phyloP scores from a whole-genome alignment of 2,329 filamentous ascomycete species.

The Blumeriella jaapii region DNA sequence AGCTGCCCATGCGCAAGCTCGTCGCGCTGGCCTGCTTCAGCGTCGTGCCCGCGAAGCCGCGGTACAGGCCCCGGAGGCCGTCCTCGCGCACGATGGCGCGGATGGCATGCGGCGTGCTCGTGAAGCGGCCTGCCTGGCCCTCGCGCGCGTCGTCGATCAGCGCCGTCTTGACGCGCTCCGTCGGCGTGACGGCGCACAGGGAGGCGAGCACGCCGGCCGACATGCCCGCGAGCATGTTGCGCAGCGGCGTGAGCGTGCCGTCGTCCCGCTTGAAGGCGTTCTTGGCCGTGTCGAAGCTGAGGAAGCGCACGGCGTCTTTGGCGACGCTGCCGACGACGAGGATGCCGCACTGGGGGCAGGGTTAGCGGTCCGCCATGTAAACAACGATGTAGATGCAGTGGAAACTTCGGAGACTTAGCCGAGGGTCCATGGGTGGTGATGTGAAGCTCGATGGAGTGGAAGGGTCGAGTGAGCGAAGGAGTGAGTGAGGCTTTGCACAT shows the following conservation, averaged over 20 bases:
- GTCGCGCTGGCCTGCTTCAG: conserved; percentile 38
- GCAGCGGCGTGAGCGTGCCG: conserved; percentile 41
- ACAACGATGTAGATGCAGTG: too few relatives aligned
- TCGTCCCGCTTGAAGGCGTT: conserved; percentile 39
- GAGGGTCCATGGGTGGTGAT: too few relatives aligned
- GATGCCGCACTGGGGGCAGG: conserved; percentile 15
- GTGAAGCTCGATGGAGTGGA: too few relatives aligned
- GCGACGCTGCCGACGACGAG: conserved; percentile 30
- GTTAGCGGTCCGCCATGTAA: too few relatives aligned
- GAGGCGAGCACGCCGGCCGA: conserved; percentile 48
- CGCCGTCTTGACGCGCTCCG: conserved; percentile 57
- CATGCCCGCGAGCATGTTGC: conserved; percentile 54
- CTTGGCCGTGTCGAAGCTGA: conserved; percentile 56
- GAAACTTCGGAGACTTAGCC: too few relatives aligned
- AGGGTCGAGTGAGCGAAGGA: too few relatives aligned
- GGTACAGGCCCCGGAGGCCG: conserved; percentile 33
- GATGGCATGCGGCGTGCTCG: conserved; percentile 27
- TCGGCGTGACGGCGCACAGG: conserved; percentile 54
- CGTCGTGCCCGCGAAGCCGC: conserved; percentile 34
- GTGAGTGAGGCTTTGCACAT: too few relatives aligned
- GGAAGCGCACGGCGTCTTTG: conserved; percentile 55
- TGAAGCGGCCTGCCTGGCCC: conserved; percentile 20
- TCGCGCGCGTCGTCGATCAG: conserved; percentile 29
- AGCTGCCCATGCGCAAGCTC: conserved; percentile 36
- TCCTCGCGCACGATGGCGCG: conserved; percentile 29